phyloP scores from a whole-genome alignment of 106 monocot genomes.

The Cymbidium sinense region DNA sequence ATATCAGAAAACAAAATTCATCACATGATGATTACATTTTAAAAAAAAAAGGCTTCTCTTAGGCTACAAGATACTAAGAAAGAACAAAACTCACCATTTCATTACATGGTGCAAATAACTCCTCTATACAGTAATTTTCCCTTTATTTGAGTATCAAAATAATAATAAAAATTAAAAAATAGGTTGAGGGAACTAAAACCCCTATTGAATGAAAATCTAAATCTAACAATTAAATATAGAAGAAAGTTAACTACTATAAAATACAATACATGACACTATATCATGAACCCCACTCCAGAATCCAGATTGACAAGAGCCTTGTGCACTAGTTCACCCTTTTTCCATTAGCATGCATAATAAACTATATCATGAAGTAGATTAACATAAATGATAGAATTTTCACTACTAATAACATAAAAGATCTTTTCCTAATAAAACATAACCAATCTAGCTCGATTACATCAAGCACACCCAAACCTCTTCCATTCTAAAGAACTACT shows the following conservation, averaged over 20 bases:
- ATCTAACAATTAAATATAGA: neutral
- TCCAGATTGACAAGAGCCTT: neutral
- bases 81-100: neutral
- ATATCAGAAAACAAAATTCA: slow-evolving; percentile 6
- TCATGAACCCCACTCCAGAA: no score
- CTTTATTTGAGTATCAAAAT: neutral
- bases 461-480: neutral
- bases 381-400: neutral
- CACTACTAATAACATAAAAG: neutral
- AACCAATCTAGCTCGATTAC: neutral
- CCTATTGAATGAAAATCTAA: neutral
- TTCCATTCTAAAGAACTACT: neutral
- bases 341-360: neutral
- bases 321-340: neutral
- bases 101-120: neutral
- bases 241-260: neutral
- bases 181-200: neutral
- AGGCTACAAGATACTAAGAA: neutral
- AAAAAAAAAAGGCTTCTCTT: neutral
- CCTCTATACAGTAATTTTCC: neutral
- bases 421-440: neutral
- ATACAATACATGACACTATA: no score
- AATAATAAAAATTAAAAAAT: neutral
- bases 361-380: neutral
- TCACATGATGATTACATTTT: slow-evolving; percentile 1